These are phyloP conservation scores for Crithidia bombi DNA, from an alignment of 208 protist species.

Conservation along the genomic window DNA sequence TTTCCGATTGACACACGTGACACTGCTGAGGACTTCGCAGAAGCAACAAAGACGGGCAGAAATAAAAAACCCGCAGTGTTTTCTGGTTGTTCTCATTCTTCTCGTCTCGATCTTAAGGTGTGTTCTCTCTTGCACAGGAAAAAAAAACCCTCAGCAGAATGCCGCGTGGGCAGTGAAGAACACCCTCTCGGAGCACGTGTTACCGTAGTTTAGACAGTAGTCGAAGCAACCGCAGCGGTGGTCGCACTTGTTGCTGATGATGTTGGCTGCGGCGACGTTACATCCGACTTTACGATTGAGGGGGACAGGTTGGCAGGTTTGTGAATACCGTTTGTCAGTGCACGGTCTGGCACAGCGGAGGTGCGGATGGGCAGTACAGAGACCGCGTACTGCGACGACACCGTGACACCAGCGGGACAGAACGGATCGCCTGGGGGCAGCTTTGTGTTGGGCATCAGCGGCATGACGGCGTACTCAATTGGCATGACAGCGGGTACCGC, in stretches of 20 bases:
- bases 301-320: background rate
- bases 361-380: background rate
- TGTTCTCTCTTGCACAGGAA: background rate
- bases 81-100: background rate
- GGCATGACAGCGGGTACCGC: slow-evolving; percentile 13
- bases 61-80: background rate
- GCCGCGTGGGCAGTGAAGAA: no score
- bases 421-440: slow-evolving; percentile 63
- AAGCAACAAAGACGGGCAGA: background rate
- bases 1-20: no score
- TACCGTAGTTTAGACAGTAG: background rate
- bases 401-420: slow-evolving; percentile 57
- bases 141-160: background rate
- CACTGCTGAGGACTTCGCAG: background rate
- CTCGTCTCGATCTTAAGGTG: no score
- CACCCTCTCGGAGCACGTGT: background rate
- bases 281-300: slow-evolving; percentile 6
- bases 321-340: slow-evolving; percentile 16
- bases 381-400: slow-evolving; percentile 46
- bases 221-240: background rate
- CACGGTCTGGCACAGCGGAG: slow-evolving; percentile 10
- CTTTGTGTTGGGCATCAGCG: slow-evolving; percentile 47
- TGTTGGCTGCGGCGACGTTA: background rate
- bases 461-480: slow-evolving; percentile 44
- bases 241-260: background rate